Conservation (phyloP, 192 early-diverging fungal species). For the Lobosporangium transversale region DNA sequence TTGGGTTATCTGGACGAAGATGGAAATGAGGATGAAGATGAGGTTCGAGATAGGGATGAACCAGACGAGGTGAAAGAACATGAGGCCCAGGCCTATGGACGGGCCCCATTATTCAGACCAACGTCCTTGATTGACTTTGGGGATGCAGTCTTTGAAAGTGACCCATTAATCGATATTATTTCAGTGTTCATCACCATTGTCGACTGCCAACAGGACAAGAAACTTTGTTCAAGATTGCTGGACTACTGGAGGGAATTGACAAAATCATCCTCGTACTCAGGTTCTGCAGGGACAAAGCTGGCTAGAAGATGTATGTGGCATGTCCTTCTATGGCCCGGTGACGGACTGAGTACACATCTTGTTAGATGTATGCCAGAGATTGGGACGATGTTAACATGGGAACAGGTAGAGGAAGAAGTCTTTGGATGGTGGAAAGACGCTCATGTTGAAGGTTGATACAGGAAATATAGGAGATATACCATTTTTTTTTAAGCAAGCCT, state of each 20-base stretch:
- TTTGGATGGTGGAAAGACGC: slow-evolving; percentile 57
- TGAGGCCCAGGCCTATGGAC: neutral
- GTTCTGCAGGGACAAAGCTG: neutral
- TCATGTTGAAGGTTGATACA: too few species aligned
- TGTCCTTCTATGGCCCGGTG: slow-evolving; percentile 52
- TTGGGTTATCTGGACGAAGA: slow-evolving; percentile 14
- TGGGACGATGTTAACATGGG: slow-evolving; percentile 49
- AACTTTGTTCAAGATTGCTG: neutral
- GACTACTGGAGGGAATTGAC: slow-evolving; percentile 19
- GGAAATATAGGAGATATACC: too few species aligned
- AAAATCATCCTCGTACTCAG: neutral
- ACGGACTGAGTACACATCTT: slow-evolving; percentile 40
- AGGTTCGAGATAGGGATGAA: neutral
- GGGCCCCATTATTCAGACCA: slow-evolving; percentile 5
- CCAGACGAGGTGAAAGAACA: too few species aligned
- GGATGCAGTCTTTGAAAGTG: slow-evolving; percentile 24
- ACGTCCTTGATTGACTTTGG: slow-evolving; percentile 39
- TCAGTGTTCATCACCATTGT: slow-evolving; percentile 46
- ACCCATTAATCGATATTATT: slow-evolving; percentile 51
- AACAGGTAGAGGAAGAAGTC: slow-evolving; percentile 45
- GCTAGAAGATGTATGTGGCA: slow-evolving; percentile 51
- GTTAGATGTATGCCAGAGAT: slow-evolving; percentile 38
- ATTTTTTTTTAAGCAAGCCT: too few species aligned
- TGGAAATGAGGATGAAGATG: neutral
- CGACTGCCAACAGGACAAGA: slow-evolving; percentile 27